phyloP scores from a whole-genome alignment of 2,329 filamentous ascomycete species.

The Emmonsiellopsis sp. region DNA sequence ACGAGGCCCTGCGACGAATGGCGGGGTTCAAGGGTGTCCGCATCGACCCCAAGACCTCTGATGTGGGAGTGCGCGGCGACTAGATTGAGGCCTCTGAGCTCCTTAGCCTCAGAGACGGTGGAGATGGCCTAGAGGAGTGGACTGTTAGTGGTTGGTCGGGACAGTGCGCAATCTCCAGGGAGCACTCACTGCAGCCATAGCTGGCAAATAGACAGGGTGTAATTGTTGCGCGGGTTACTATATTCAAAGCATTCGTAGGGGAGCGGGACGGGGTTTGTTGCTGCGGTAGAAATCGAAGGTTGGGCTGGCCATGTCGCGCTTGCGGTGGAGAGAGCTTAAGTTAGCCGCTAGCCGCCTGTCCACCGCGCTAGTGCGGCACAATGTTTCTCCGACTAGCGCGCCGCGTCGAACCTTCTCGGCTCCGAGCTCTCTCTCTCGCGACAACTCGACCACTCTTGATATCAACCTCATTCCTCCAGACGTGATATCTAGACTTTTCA shows the following conservation, averaged over 20 bases:
- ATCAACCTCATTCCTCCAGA: no score
- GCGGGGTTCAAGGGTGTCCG: conserved; percentile 81
- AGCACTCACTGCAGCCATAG: conserved; percentile 31
- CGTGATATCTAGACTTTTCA: no score
- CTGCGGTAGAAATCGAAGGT: background rate
- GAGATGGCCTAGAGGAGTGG: conserved; percentile 48
- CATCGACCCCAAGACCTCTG: conserved; percentile 85
- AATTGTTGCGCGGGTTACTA: background rate
- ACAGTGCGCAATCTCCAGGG: background rate
- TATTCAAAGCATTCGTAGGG: background rate
- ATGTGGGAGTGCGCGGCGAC: conserved; percentile 98
- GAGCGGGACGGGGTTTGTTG: background rate
- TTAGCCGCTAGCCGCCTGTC: no score
- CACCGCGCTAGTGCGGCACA: no score
- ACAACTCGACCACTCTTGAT: no score
- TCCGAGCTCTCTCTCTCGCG: no score
- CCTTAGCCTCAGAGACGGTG: conserved; percentile 89
- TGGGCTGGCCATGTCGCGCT: no score
- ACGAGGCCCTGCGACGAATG: conserved; percentile 83
- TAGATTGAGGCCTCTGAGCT: conserved; percentile 92
- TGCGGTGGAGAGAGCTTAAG: no score
- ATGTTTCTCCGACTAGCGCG: no score
- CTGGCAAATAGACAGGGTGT: conserved; percentile 1
- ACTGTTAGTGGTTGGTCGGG: background rate
- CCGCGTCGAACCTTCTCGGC: no score